Conservation (phyloP, 345 rosid genomes). For the Populus alba region DNA sequence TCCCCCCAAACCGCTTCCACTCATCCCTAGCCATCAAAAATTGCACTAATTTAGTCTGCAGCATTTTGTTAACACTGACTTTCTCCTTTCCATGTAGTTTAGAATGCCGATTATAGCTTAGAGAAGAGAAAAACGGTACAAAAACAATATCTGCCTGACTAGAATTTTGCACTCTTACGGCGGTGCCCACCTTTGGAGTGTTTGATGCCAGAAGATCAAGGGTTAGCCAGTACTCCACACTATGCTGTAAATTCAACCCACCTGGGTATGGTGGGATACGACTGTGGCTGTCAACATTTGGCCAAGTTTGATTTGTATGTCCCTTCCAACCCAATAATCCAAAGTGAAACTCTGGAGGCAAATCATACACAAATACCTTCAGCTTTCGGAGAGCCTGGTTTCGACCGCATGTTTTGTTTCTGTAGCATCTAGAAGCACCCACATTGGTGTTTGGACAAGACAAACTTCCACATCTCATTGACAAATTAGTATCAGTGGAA, state of each 20-base stretch:
- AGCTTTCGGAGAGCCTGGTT: slow-evolving; percentile 42
- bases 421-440: slow-evolving; percentile 15
- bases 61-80: slow-evolving; percentile 48
- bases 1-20: slow-evolving; percentile 27
- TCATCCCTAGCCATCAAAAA: slow-evolving; percentile 17
- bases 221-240: slow-evolving; percentile 92
- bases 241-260: slow-evolving; percentile 80
- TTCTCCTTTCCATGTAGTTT: slow-evolving; percentile 56
- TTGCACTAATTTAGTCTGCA: slow-evolving; percentile 59
- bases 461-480: slow-evolving; percentile 7
- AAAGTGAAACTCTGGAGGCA: slow-evolving; percentile 83
- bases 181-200: slow-evolving; percentile 34
- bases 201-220: slow-evolving; percentile 81
- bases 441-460: slow-evolving; percentile 13
- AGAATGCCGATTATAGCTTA: slow-evolving; percentile 74
- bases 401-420: slow-evolving; percentile 23
- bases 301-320: slow-evolving; percentile 56
- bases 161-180: slow-evolving; percentile 57
- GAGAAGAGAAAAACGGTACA: slow-evolving; percentile 78
- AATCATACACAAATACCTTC: slow-evolving; percentile 78
- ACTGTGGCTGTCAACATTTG: slow-evolving; percentile 42
- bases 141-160: slow-evolving; percentile 66
- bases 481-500: slow-evolving; percentile 23
- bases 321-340: slow-evolving; percentile 84
- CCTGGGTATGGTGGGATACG: slow-evolving; percentile 65